Conservation (phyloP, 1,139 yeast genomes). For the Pichia sp. region DNA sequence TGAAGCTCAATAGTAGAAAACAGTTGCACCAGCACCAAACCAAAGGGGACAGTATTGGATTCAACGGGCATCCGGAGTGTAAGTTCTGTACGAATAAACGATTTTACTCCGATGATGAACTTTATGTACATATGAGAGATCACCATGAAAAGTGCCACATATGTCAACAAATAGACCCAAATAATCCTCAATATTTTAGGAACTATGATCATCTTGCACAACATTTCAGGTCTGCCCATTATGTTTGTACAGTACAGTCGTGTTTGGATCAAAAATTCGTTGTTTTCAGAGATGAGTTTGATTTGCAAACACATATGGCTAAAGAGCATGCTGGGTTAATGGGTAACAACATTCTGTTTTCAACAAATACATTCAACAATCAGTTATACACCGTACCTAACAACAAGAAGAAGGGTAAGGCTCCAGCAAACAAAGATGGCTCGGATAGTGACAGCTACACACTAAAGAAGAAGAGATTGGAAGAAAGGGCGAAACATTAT, state of each 20-base stretch:
- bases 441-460: constrained; percentile 3
- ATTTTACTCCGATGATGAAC: constrained; percentile 87
- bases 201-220: constrained; percentile 68
- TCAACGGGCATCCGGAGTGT: constrained; percentile 87
- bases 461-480: constrained; percentile 58
- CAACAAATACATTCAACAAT: constrained; percentile 49
- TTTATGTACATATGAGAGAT: constrained; percentile 76
- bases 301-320: constrained; percentile 82
- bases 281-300: constrained; percentile 83
- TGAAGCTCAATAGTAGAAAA: constrained; percentile 55
- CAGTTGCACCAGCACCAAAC: constrained; percentile 67
- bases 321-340: constrained; percentile 66
- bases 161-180: constrained; percentile 68
- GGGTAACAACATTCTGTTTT: constrained; percentile 41
- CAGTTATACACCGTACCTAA: constrained; percentile 52
- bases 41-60: constrained; percentile 67
- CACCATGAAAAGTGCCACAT: constrained; percentile 85
- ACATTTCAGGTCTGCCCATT: constrained; percentile 74
- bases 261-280: constrained; percentile 89
- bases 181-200: constrained; percentile 70
- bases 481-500: constrained; percentile 81
- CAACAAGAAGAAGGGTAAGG: constrained; percentile 8
- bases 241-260: constrained; percentile 69
- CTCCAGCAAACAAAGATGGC: background rate
- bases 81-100: constrained; percentile 69